A percentile compares a stretch with the other conserved stretches of the same genome.
Evolutionary conservation across 2,329 filamentous ascomycete genomes (phyloP).

Genomic region (Zalaria sp.): DNA sequence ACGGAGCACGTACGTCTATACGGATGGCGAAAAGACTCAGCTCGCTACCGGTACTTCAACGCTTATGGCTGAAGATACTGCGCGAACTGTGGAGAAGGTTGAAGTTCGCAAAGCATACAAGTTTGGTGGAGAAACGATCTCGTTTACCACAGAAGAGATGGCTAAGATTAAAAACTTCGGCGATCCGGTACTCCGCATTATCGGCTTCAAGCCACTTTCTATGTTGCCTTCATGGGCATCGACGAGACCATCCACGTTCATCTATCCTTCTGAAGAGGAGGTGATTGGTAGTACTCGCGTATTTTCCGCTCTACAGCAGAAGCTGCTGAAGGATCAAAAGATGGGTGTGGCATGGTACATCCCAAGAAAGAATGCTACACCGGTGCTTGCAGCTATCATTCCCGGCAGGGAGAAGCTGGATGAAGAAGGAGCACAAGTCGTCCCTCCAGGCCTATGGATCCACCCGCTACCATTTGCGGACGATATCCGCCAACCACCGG

Average conservation of each 20-base stretch:
- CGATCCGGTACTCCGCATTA: conserved; percentile 67
- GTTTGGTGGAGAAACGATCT: conserved; percentile 80
- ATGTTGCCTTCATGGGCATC: conserved; percentile 72
- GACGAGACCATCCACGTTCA: conserved; percentile 73
- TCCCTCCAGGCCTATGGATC: conserved; percentile 79
- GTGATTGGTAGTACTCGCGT: conserved; percentile 85
- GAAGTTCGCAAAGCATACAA: conserved; percentile 91
- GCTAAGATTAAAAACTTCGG: conserved; percentile 67
- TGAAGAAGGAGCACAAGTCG: conserved; percentile 51
- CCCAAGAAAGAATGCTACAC: conserved; percentile 64
- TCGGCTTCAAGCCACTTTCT: conserved; percentile 79
- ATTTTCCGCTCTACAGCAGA: conserved; percentile 82
- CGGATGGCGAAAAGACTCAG: conserved; percentile 72
- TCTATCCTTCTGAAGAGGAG: conserved; percentile 84
- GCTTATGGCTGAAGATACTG: conserved; percentile 63
- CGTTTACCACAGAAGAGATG: conserved; percentile 75
- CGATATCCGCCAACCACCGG: conserved; percentile 65
- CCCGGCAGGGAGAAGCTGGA: conserved; percentile 56
- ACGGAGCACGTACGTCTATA: conserved; percentile 74
- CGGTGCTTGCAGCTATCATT: conserved; percentile 66
- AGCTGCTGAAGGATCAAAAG: conserved; percentile 64
- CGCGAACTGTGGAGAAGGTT: conserved; percentile 59
- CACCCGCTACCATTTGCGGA: conserved; percentile 80
- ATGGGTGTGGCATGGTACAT: conserved; percentile 86
- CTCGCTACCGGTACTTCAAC: conserved; percentile 63